Evolutionary conservation across 371 early-diverging fungal genomes (phyloP), one percentile per base, ranked within the genome.

Genomic region (Syncephalastrum racemosum): DNA sequence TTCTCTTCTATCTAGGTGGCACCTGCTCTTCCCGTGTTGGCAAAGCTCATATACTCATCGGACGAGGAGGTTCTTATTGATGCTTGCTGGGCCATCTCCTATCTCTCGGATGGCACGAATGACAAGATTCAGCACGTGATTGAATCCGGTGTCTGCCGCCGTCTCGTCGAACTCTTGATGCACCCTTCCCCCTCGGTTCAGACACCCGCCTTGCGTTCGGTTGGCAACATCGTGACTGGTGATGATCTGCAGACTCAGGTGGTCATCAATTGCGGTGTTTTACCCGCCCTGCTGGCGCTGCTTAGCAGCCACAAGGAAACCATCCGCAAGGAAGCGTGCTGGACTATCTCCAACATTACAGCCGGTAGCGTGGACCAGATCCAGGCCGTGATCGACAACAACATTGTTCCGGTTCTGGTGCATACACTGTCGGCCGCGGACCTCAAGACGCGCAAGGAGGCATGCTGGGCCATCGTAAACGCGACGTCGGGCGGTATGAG

Each of bases 31-130:
- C 90, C 96, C 6, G 86, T 95, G 14, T 84, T 96, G 22, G 90
- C 95, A 31, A 93, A 94, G 68, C 81, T 98, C 53, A 84, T 98
- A 52, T 89, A 95, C 70, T 83, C 90, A 4, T 73, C 76, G 15
- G 99, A 99, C 69, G 92, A 93, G 54, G 99, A 99, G 66, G 89
- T 98, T 15, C 76, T 99, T 62, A 92, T 91, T 20, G 99, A 99
- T 72, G 90, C 98, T 19, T 98, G 98, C 85, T 99, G 99, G 99
- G 98, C 99, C 23, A 88, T 99, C 59, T 96, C 98, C n/a, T 99
- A 99, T 67, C 83, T 99, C 36, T 95, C 97, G 19, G 99, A 99
- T 71, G 97, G 95, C 1, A 67, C 86, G 45, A 94, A 95, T 71
- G 93, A 95, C 46, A 89, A 94, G 75, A 98, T 98, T 57, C 96